Evolutionary conservation across 2,329 filamentous ascomycete genomes (phyloP), one percentile per base, ranked within the genome.

Genomic region (Pseudocercospora pini-densiflorae): DNA sequence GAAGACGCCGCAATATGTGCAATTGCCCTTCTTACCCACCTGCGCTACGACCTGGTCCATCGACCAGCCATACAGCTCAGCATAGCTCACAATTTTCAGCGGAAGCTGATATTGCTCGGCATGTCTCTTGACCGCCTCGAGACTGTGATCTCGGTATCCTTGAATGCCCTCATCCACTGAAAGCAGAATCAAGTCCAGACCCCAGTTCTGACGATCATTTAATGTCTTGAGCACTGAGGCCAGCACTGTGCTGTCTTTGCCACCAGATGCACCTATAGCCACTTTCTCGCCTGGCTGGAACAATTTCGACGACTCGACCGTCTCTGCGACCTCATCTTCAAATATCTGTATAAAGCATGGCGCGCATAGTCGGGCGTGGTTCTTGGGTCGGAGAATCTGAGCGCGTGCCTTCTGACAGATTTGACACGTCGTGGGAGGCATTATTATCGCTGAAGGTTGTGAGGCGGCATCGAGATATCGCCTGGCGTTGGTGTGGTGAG

Each of bases 1-100:
- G 77, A 99, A 99, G 19, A 99, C 95, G 14, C 95, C 95, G 76
- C 95, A 99, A 76, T 99, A 99, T 31, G 96, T 99, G 85, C 95
- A 99, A 80, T 99, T 99, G 31, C 94, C 94, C 79, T 97, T 98
- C 82, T 97, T 98, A 14, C 95, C 95, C 59, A 99, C 92, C 57
- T 94, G 92, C 74, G 94, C 92, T 3, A 99, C 96, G 9, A 99
- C 95, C 76, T 98, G 93, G 76, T 99, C 95, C 95, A 99, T 99
- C 0, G 94, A 97, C 95, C 95, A 99, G 8, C 94, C 95, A 78
- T 99, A 99, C 9, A 99, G 84, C 75, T 97, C 92, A 62, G 90
- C 90, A 75, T 99, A 99, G 59, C 94, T 93, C 59, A 99, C 88
- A 63, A 99, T 97, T 73, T 93, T 92, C 58, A 99, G 82, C 0